Percentiles rank a stretch among this genome's conserved stretches.
These are phyloP conservation scores for Daedaleopsis nitida DNA, from an alignment of 768 basidiomycete genomes.

Conservation along the genomic window DNA sequence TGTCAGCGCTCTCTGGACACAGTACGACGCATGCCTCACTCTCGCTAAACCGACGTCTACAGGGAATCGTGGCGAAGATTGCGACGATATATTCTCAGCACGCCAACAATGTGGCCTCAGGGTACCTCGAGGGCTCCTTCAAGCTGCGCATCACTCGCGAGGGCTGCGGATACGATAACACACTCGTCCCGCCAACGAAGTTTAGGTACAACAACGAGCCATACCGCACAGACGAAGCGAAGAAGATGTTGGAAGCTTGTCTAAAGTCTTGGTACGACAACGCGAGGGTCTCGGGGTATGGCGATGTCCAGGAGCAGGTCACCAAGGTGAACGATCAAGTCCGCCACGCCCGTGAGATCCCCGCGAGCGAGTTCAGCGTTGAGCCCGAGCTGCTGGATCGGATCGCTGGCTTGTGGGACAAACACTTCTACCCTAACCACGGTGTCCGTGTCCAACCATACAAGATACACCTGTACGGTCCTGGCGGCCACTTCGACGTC, in stretches of 20 bases:
- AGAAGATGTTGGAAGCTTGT: neutral
- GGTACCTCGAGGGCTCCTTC: neutral
- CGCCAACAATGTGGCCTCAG: neutral
- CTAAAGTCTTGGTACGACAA: slow-evolving; percentile 17
- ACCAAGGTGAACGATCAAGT: slow-evolving; percentile 28
- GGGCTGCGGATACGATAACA: neutral
- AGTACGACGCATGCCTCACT: too few relatives aligned
- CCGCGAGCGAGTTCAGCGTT: slow-evolving; percentile 25
- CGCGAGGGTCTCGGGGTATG: slow-evolving; percentile 27
- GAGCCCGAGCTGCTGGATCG: slow-evolving; percentile 13
- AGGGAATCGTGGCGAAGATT: neutral
- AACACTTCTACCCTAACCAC: slow-evolving; percentile 23
- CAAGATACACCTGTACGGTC: slow-evolving; percentile 37
- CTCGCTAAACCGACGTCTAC: neutral
- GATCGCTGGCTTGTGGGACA: slow-evolving; percentile 21
- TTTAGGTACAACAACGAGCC: neutral
- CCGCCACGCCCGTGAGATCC: slow-evolving; percentile 31
- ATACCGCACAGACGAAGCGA: too few relatives aligned
- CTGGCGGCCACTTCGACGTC: slow-evolving; percentile 29
- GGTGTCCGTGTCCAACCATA: slow-evolving; percentile 32
- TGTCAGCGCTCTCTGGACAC: neutral
- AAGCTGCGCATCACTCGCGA: neutral
- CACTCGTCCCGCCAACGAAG: neutral
- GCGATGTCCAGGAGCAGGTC: slow-evolving; percentile 27
- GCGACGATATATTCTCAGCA: neutral